phyloP scores from a whole-genome alignment of 2,329 filamentous ascomycete species.

The Pestalotiopsis fici region DNA sequence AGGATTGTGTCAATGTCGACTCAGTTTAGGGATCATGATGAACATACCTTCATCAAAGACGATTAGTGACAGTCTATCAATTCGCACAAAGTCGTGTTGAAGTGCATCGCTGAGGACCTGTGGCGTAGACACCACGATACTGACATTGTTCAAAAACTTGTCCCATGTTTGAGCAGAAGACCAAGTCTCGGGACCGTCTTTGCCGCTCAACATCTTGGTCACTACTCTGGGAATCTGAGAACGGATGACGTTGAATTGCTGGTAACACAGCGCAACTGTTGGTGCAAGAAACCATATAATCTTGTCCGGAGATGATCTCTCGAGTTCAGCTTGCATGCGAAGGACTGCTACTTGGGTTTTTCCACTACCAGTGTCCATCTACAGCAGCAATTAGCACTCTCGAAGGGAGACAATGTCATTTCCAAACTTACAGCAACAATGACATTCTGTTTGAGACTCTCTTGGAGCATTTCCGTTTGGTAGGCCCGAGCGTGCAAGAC shows the following conservation, averaged over 20 bases:
- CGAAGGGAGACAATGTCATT: neutral
- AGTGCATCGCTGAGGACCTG: conserved; percentile 76
- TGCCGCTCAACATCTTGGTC: conserved; percentile 65
- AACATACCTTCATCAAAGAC: conserved; percentile 79
- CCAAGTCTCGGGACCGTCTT: conserved; percentile 75
- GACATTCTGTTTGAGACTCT: conserved; percentile 68
- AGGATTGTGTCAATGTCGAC: conserved; percentile 16
- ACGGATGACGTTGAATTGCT: conserved; percentile 64
- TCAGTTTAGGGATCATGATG: neutral
- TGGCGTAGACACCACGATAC: conserved; percentile 77
- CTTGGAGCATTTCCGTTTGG: conserved; percentile 75
- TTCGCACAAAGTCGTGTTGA: conserved; percentile 69
- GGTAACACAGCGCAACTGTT: conserved; percentile 66
- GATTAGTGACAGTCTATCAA: conserved; percentile 65
- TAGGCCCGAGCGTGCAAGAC: conserved; percentile 58
- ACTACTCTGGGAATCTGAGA: conserved; percentile 61
- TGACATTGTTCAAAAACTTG: conserved; percentile 60
- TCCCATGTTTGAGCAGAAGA: conserved; percentile 68
- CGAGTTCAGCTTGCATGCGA: conserved; percentile 66
- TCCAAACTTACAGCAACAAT: conserved; percentile 65
- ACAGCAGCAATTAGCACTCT: conserved; percentile 13
- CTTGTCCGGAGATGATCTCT: conserved; percentile 54
- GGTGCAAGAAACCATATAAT: conserved; percentile 75
- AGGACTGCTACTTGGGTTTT: conserved; percentile 78
- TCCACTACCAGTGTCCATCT: conserved; percentile 80